Evolutionary conservation across 257 asterid genomes (phyloP).

Genomic region (Lycium ferocissimum): DNA sequence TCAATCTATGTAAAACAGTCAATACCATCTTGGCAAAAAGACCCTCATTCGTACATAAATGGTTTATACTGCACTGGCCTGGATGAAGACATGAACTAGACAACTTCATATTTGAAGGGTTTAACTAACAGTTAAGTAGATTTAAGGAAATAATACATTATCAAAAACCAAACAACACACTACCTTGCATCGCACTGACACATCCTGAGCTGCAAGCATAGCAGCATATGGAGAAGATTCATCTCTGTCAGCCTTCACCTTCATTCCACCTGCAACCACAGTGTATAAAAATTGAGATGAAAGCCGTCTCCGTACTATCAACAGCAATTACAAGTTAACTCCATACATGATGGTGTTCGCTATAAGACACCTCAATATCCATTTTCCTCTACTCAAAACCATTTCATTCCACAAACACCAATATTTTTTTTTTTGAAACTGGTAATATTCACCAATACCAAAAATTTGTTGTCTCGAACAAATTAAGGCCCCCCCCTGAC

Average conservation of each 20-base stretch:
- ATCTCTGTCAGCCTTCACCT: conserved; percentile 94
- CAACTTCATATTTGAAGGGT: neutral
- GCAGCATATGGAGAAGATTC: conserved; percentile 98
- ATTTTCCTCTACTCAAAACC: neutral
- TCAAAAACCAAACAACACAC: neutral
- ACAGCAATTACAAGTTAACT: neutral
- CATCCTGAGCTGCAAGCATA: conserved; percentile 97
- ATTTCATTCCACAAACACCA: no score
- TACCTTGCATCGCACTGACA: conserved; percentile 92
- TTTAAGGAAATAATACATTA: neutral
- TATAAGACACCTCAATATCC: neutral
- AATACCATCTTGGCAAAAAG: neutral
- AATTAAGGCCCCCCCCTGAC: no score
- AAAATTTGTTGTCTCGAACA: no score
- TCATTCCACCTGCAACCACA: conserved; percentile 74
- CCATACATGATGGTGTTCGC: neutral
- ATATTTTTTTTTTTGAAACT: no score
- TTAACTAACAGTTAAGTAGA: neutral
- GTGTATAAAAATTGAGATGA: neutral
- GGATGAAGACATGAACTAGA: neutral
- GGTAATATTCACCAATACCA: no score
- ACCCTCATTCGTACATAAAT: no score
- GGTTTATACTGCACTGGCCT: neutral
- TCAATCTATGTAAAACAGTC: neutral
- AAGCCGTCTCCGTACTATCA: neutral